A percentile compares a stretch with the other conserved stretches of the same genome.
Conservation (phyloP, 768 basidiomycete species). For the Termitomyces sp. region DNA sequence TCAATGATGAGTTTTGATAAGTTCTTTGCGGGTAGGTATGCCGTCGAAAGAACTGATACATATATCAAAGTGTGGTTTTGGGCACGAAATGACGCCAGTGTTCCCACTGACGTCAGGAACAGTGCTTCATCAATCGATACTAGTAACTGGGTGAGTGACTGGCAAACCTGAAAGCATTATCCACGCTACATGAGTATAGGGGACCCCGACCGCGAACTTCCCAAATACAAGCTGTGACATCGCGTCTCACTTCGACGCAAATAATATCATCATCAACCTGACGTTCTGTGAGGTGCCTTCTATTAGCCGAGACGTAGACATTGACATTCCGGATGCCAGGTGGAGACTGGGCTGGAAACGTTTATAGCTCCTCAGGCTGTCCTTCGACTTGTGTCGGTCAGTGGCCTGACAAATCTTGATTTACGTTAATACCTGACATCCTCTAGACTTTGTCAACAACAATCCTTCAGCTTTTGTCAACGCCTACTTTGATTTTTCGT, state of each 20-base stretch:
- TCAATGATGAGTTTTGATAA: background rate
- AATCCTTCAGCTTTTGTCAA: slow-evolving; percentile 58
- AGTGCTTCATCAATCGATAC: slow-evolving; percentile 39
- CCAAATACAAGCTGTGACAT: slow-evolving; percentile 59
- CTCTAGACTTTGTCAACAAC: slow-evolving; percentile 51
- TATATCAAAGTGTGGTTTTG: slow-evolving; percentile 74
- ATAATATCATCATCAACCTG: slow-evolving; percentile 64
- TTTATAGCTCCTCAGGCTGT: slow-evolving; percentile 45
- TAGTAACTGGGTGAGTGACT: slow-evolving; percentile 43
- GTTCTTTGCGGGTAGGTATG: slow-evolving; percentile 41
- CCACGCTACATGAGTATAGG: slow-evolving; percentile 26
- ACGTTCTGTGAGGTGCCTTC: slow-evolving; percentile 29
- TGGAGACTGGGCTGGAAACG: slow-evolving; percentile 56
- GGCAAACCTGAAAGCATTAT: background rate
- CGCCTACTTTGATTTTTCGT: slow-evolving; percentile 66
- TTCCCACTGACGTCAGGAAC: slow-evolving; percentile 42
- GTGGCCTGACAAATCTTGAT: slow-evolving; percentile 16
- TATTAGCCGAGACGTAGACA: background rate
- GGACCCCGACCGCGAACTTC: slow-evolving; percentile 52
- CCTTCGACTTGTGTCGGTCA: slow-evolving; percentile 52
- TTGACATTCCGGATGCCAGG: slow-evolving; percentile 15
- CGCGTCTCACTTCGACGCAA: slow-evolving; percentile 40
- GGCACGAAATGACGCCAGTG: slow-evolving; percentile 41
- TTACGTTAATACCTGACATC: background rate
- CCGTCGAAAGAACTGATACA: slow-evolving; percentile 48